Percentiles rank a stretch among this genome's conserved stretches.
Conservation (phyloP, 208 protist genomes). For the Porcisia hertigi region DNA sequence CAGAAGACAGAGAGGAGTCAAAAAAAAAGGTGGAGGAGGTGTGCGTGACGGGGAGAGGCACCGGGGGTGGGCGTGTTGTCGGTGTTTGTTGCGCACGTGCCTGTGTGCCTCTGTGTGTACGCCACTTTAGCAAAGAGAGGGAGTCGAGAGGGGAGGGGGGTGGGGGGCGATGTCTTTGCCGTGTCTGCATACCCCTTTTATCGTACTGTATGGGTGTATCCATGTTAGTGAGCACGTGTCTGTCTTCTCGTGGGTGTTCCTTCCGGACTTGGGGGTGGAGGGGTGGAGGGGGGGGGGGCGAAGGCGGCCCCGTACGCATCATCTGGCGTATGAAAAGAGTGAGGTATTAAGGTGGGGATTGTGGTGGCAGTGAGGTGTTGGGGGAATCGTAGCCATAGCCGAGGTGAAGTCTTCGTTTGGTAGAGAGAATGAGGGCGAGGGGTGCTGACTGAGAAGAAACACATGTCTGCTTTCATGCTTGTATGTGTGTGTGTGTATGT, state of each 20-base stretch:
- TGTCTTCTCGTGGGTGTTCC: background rate
- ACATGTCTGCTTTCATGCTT: too few species aligned
- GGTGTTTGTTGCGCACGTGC: background rate
- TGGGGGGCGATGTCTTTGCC: too few species aligned
- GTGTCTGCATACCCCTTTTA: background rate
- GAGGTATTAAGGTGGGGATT: too few species aligned
- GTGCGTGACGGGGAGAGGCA: background rate
- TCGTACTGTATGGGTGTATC: background rate
- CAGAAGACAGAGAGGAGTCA: background rate
- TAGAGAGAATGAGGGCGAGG: too few species aligned
- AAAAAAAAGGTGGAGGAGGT: background rate
- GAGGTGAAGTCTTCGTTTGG: too few species aligned
- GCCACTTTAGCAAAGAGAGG: slow-evolving; percentile 3
- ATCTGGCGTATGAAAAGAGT: too few species aligned
- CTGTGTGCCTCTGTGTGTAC: slow-evolving; percentile 9
- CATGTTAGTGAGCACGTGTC: background rate
- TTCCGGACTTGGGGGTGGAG: background rate
- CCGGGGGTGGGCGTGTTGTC: background rate
- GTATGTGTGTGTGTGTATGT: too few species aligned
- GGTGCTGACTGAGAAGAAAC: too few species aligned
- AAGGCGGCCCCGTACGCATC: background rate
- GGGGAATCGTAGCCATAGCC: too few species aligned
- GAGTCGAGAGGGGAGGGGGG: background rate
- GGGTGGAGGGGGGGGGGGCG: background rate
- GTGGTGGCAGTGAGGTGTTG: too few species aligned